These are phyloP conservation scores for Agaricus sinodeliciosus DNA, from an alignment of 768 basidiomycete species.

Conservation along the genomic window DNA sequence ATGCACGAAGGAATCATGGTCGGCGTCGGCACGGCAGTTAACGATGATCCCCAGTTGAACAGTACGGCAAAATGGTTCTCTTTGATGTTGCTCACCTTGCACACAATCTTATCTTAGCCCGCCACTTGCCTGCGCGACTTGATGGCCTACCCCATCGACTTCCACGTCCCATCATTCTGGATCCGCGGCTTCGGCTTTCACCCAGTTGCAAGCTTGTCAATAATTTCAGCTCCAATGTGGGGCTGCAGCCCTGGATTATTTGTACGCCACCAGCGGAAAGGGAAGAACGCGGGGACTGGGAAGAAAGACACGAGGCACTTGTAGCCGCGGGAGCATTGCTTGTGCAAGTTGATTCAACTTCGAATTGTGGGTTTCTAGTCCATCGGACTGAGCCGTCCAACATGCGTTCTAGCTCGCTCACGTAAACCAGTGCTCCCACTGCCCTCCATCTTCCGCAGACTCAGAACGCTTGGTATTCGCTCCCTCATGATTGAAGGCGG, in stretches of 20 bases:
- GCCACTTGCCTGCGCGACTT: constrained; percentile 45
- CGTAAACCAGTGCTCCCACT: constrained; percentile 24
- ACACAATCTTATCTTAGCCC: constrained; percentile 31
- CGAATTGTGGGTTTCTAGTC: constrained; percentile 24
- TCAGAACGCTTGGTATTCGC: constrained; percentile 51
- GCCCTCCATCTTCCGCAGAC: constrained; percentile 38
- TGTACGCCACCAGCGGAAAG: constrained; percentile 24
- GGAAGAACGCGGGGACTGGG: constrained; percentile 21
- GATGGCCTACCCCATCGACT: constrained; percentile 32
- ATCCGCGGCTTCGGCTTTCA: constrained; percentile 63
- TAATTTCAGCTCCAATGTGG: constrained; percentile 53
- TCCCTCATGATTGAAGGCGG: constrained; percentile 98
- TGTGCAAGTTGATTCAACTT: constrained; percentile 35
- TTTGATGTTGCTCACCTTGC: not conserved
- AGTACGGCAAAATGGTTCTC: constrained; percentile 37
- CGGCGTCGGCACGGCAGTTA: constrained; percentile 83
- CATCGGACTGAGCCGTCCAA: constrained; percentile 2
- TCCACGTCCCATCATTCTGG: constrained; percentile 85
- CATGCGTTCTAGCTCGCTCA: constrained; percentile 12
- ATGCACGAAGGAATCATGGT: constrained; percentile 92
- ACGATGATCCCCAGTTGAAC: constrained; percentile 94
- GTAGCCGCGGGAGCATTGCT: constrained; percentile 63
- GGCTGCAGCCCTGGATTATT: constrained; percentile 71
- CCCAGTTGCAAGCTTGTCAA: constrained; percentile 61
- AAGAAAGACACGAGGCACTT: constrained; percentile 34